Percentiles rank a stretch among this genome's conserved stretches.
Conservation (phyloP, 1,284 basidiomycete species). For the Ceratobasidium sp. region DNA sequence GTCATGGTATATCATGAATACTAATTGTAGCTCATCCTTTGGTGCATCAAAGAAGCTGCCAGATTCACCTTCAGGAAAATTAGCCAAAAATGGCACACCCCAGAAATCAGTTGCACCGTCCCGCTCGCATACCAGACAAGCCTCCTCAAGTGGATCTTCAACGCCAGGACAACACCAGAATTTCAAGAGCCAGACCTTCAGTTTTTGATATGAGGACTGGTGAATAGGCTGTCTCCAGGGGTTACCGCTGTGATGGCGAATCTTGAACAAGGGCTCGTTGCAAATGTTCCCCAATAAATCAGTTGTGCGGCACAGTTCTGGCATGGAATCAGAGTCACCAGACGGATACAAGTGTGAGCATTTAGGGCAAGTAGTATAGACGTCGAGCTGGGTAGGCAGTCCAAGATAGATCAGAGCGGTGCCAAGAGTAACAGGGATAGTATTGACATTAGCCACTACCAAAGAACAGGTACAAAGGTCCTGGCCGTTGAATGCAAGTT, state of each 20-base stretch:
- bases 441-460: not conserved
- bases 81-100: constrained; percentile 53
- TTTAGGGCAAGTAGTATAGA: not conserved
- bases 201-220: not conserved
- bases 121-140: not conserved
- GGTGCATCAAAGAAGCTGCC: constrained; percentile 48
- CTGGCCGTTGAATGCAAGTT: not conserved
- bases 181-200: constrained; percentile 6
- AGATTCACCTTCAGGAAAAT: constrained; percentile 53
- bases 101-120: constrained; percentile 51
- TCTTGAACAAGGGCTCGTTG: not conserved
- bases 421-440: not conserved
- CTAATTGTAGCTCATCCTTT: constrained; percentile 51
- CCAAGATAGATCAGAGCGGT: not conserved
- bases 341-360: not conserved
- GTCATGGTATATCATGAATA: constrained; percentile 50
- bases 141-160: constrained; percentile 17
- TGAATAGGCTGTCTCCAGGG: not conserved
- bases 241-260: not conserved
- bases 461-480: not conserved
- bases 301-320: not conserved
- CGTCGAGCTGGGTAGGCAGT: not conserved
- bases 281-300: not conserved
- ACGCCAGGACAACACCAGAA: constrained; percentile 15
- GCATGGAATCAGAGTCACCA: not conserved